Conservation (phyloP, 129 eudicot genomes). For the Helianthus annuus region DNA sequence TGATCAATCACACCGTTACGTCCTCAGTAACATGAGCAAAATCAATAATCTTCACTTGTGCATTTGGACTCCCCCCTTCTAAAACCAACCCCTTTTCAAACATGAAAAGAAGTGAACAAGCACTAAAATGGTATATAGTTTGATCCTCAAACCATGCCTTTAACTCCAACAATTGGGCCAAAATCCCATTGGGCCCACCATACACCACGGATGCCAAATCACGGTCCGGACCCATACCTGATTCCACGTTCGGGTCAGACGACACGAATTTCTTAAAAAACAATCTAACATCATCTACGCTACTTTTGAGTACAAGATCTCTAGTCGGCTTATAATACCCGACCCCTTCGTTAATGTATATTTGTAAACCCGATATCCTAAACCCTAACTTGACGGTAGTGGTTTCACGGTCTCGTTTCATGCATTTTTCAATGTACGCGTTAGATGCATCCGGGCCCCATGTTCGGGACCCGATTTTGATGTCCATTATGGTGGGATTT, state of each 20-base stretch:
- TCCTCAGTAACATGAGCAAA: constrained; percentile 80
- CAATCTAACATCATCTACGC: constrained; percentile 47
- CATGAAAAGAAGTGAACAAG: constrained; percentile 71
- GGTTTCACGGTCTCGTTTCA: constrained; percentile 58
- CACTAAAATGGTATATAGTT: constrained; percentile 63
- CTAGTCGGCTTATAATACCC: constrained; percentile 75
- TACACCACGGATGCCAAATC: constrained; percentile 54
- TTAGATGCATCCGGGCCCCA: constrained; percentile 66
- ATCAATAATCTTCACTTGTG: constrained; percentile 72
- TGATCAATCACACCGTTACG: constrained; percentile 77
- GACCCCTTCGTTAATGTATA: constrained; percentile 39
- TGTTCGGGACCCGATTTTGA: constrained; percentile 82
- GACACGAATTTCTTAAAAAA: constrained; percentile 65
- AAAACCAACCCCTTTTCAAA: constrained; percentile 47
- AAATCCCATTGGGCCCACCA: constrained; percentile 69
- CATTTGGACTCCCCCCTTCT: constrained; percentile 35
- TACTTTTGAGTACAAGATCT: constrained; percentile 35
- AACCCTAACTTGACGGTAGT: constrained; percentile 63
- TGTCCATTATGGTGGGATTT: constrained; percentile 74
- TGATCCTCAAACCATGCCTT: constrained; percentile 93
- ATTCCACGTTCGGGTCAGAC: constrained; percentile 23
- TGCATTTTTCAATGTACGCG: constrained; percentile 60
- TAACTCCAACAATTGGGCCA: constrained; percentile 72
- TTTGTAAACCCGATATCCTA: constrained; percentile 67
- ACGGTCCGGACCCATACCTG: constrained; percentile 37